A percentile compares a stretch with the other conserved stretches of the same genome.
Evolutionary conservation across 805 yeast genomes (phyloP).

Genomic region (Tetrapisispora pingtungensis): DNA sequence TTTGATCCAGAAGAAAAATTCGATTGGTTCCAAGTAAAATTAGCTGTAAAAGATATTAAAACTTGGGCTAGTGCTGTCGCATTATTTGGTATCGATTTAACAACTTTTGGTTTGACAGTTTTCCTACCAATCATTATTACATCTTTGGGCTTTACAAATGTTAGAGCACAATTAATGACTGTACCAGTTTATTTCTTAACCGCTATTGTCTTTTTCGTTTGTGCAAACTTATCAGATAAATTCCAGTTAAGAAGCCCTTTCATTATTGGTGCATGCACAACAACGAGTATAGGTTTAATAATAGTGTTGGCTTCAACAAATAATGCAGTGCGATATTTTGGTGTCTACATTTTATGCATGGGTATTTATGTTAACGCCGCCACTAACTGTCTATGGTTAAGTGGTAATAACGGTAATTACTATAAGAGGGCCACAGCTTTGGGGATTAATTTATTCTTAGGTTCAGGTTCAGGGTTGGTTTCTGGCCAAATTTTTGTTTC

Average conservation of each 20-base stretch:
- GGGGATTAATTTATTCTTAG: slow-evolving; percentile 30
- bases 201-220: slow-evolving; percentile 51
- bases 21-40: slow-evolving; percentile 29
- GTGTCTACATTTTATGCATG: slow-evolving; percentile 31
- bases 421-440: slow-evolving; percentile 33
- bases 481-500: slow-evolving; percentile 32
- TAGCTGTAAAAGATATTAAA: slow-evolving; percentile 25
- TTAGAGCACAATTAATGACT: slow-evolving; percentile 67
- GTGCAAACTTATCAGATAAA: slow-evolving; percentile 57
- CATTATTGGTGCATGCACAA: slow-evolving; percentile 27
- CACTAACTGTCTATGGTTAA: slow-evolving; percentile 31
- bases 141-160: slow-evolving; percentile 43
- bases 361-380: slow-evolving; percentile 35
- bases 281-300: slow-evolving; percentile 28
- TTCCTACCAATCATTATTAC: slow-evolving; percentile 30
- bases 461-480: slow-evolving; percentile 31
- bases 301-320: slow-evolving; percentile 27
- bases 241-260: slow-evolving; percentile 36
- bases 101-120: slow-evolving; percentile 36
- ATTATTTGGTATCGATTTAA: slow-evolving; percentile 32
- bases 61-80: slow-evolving; percentile 28
- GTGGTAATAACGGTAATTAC: slow-evolving; percentile 33
- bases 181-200: slow-evolving; percentile 81
- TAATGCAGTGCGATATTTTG: slow-evolving; percentile 31
- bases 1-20: slow-evolving; percentile 30